Percentiles rank a stretch among this genome's conserved stretches.
phyloP scores from a whole-genome alignment of 176 grass and related monocot genomes.

The Triticum dicoccoides region DNA sequence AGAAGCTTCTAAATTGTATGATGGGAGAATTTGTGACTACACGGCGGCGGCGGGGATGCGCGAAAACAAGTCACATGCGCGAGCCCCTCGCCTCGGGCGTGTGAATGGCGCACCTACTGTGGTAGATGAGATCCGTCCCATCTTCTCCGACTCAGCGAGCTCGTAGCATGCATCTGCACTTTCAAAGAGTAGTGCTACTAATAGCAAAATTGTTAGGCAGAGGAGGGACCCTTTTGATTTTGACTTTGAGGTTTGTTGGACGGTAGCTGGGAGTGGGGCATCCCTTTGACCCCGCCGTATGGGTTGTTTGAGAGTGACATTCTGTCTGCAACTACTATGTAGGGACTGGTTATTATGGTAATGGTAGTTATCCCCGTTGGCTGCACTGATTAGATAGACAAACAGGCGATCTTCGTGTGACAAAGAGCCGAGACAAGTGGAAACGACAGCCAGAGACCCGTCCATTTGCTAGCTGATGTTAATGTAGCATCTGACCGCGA shows the following conservation, averaged over 20 bases:
- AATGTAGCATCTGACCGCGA: background rate
- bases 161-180: too few relatives aligned
- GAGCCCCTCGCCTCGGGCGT: too few relatives aligned
- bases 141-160: too few relatives aligned
- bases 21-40: too few relatives aligned
- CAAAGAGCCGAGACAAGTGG: background rate
- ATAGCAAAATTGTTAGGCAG: background rate
- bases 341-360: background rate
- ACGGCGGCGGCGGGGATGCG: too few relatives aligned
- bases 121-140: too few relatives aligned
- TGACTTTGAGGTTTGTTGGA: conserved; percentile 4
- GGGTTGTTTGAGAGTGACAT: background rate
- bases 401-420: background rate
- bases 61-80: too few relatives aligned
- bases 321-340: background rate
- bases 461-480: background rate
- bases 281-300: background rate
- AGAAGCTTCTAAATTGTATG: too few relatives aligned
- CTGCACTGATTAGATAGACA: background rate
- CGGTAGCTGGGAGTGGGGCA: background rate
- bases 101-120: too few relatives aligned
- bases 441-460: too few relatives aligned
- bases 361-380: background rate
- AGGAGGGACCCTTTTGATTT: background rate
- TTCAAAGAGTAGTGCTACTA: background rate